Percentiles rank a stretch among this genome's conserved stretches.
Conservation (phyloP, 768 basidiomycete species). For the Boletus coccyginus region DNA sequence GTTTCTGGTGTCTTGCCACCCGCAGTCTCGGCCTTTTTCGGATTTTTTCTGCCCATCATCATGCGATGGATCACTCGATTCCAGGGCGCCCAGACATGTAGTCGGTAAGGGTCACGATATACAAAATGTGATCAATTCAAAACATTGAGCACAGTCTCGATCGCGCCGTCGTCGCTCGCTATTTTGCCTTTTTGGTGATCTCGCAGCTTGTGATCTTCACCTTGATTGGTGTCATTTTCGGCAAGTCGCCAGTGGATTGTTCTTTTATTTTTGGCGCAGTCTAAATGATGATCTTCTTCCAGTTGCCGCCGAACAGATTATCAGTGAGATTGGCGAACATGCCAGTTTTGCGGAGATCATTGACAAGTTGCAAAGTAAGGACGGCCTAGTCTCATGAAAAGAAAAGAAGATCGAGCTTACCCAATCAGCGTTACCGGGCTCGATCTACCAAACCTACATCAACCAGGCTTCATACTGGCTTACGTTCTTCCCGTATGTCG, state of each 20-base stretch:
- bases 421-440: constrained; percentile 64
- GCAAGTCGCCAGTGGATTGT: constrained; percentile 41
- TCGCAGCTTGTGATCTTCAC: constrained; percentile 95
- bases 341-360: constrained; percentile 46
- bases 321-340: constrained; percentile 47
- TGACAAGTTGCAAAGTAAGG: constrained; percentile 41
- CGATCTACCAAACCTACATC: constrained; percentile 86
- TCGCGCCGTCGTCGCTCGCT: constrained; percentile 87
- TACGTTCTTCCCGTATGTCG: constrained; percentile 86
- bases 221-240: constrained; percentile 84
- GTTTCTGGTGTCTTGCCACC: constrained; percentile 94
- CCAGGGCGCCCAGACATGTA: constrained; percentile 48
- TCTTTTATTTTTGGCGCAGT: not conserved
- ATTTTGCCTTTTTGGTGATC: constrained; percentile 92
- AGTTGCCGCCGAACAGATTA: constrained; percentile 40
- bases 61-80: constrained; percentile 82
- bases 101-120: constrained; percentile 19
- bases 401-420: not conserved
- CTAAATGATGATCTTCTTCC: not conserved
- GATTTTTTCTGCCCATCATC: constrained; percentile 85
- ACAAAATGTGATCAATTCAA: not conserved
- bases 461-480: constrained; percentile 91
- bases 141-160: constrained; percentile 61
- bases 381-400: not conserved
- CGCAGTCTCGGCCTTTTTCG: constrained; percentile 81